A percentile compares a stretch with the other conserved stretches of the same genome.
Evolutionary conservation across 805 yeast genomes (phyloP).

Genomic region (Isabelozyma rhagii): DNA sequence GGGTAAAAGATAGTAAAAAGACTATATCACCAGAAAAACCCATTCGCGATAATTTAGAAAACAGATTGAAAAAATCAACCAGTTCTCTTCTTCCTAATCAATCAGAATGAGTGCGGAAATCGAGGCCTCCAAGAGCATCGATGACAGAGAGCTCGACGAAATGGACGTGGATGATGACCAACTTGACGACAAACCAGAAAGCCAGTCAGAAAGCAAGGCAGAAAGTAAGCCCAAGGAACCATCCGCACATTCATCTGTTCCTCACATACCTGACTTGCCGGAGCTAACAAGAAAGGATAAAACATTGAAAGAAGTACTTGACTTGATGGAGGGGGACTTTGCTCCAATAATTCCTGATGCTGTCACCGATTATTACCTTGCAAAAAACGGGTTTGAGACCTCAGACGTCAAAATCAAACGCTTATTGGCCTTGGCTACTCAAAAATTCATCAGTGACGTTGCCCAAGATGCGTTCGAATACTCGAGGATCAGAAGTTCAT

Average conservation of each 20-base stretch:
- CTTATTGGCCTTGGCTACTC: slow-evolving; percentile 89
- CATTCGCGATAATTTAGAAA: neutral
- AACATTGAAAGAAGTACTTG: slow-evolving; percentile 77
- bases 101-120: slow-evolving; percentile 2
- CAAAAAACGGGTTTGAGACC: slow-evolving; percentile 81
- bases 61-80: neutral
- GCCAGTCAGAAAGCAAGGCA: neutral
- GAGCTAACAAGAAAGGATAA: slow-evolving; percentile 76
- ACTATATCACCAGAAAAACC: neutral
- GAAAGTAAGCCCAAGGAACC: neutral
- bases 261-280: slow-evolving; percentile 50
- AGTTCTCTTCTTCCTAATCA: neutral
- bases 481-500: slow-evolving; percentile 84
- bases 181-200: slow-evolving; percentile 6
- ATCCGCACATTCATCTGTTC: neutral
- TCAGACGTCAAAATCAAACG: slow-evolving; percentile 73
- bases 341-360: slow-evolving; percentile 97
- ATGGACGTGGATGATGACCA: slow-evolving; percentile 21
- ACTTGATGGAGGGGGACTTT: slow-evolving; percentile 82
- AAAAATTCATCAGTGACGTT: slow-evolving; percentile 88
- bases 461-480: slow-evolving; percentile 97
- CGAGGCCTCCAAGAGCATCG: neutral
- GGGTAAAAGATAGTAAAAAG: no score
- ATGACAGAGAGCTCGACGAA: slow-evolving; percentile 8
- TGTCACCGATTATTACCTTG: slow-evolving; percentile 87